Evolutionary conservation across 176 grass and related monocot genomes (phyloP), one percentile per base, ranked within the genome.

Genomic region (Raddia distichophylla): DNA sequence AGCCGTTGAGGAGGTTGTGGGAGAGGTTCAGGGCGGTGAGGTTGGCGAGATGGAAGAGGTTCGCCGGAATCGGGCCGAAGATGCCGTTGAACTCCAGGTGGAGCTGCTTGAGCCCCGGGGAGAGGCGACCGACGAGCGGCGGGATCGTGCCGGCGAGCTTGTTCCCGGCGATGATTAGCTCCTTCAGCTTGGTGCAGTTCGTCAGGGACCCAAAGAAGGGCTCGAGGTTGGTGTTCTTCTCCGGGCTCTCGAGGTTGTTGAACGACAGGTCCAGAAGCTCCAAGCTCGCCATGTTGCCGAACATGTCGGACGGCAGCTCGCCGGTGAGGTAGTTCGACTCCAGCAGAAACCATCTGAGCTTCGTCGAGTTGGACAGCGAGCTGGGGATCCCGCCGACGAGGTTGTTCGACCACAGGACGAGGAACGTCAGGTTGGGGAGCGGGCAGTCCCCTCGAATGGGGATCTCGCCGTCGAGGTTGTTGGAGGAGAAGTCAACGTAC

Each of bases 321-420:
- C 93, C 91, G 19, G 32, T 8, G 59, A 99, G 90, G 75, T 18
- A 75, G 20, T 99, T 99, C 0, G 85, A 88, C 70, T 93, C 93
- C 48, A 95, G 27, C 17, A 95, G 90, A 3, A 99, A 76, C 96
- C 93, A 99, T 55, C 71, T 58, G 48, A 99, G 93, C 65, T 91
- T 93, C 2, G 93, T 88, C 7, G 93, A 95, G 84, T 99, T 99
- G 13, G 90, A 90, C 13, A 99, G 63, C n/a, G 93, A 42, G 0
- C 19, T 42, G 1, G 96, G 93, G 33, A 99, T 90, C 1, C 73
- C 76, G 18, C 96, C 91, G 62, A 22, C 57, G 64, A 99, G 81
- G 72, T 93, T 80, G 82, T 99, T 95, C 2, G 86, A 90, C 96
- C 93, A 99, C 9, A 99, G 44, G 62, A 99, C 88, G 57, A 99